Evolutionary conservation across 2,329 filamentous ascomycete species (phyloP).

Genomic region (Fusarium humuli): DNA sequence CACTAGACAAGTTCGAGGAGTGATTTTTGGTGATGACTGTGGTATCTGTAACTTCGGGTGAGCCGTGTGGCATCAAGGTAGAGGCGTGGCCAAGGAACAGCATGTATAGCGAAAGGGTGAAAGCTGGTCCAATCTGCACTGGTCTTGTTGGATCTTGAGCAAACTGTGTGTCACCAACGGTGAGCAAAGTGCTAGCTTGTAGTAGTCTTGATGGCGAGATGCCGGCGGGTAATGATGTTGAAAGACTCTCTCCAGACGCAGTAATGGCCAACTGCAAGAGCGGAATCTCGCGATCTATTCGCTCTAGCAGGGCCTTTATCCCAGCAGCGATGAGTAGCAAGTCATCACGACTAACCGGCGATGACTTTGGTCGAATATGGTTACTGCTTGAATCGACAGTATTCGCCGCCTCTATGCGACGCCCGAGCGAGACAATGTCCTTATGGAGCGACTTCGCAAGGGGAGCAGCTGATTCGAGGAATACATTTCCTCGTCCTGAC

Average conservation of each 20-base stretch:
- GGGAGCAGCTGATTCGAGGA: constrained; percentile 83
- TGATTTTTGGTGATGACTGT: background rate
- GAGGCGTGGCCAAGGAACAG: constrained; percentile 84
- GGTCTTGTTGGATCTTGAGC: constrained; percentile 70
- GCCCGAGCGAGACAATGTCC: constrained; percentile 84
- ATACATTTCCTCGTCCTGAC: constrained; percentile 65
- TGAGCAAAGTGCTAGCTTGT: constrained; percentile 92
- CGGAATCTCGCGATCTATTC: constrained; percentile 92
- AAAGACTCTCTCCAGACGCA: constrained; percentile 89
- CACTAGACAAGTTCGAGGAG: background rate
- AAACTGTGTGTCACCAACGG: constrained; percentile 87
- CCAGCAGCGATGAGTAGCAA: constrained; percentile 77
- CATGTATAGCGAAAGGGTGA: constrained; percentile 93
- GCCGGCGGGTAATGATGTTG: constrained; percentile 79
- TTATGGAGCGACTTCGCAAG: constrained; percentile 85
- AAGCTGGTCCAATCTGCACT: constrained; percentile 88
- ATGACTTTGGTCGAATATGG: constrained; percentile 54
- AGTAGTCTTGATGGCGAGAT: constrained; percentile 91
- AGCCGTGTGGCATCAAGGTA: constrained; percentile 16
- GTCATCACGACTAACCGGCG: constrained; percentile 66
- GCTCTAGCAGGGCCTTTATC: constrained; percentile 78
- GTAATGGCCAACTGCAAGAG: constrained; percentile 94
- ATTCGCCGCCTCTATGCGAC: constrained; percentile 77
- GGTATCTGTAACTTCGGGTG: constrained; percentile 4
- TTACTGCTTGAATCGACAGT: constrained; percentile 61